A percentile compares a stretch with the other conserved stretches of the same genome.
These are phyloP conservation scores for Neurospora sp. DNA, from an alignment of 495 filamentous ascomycete species.

Conservation along the genomic window DNA sequence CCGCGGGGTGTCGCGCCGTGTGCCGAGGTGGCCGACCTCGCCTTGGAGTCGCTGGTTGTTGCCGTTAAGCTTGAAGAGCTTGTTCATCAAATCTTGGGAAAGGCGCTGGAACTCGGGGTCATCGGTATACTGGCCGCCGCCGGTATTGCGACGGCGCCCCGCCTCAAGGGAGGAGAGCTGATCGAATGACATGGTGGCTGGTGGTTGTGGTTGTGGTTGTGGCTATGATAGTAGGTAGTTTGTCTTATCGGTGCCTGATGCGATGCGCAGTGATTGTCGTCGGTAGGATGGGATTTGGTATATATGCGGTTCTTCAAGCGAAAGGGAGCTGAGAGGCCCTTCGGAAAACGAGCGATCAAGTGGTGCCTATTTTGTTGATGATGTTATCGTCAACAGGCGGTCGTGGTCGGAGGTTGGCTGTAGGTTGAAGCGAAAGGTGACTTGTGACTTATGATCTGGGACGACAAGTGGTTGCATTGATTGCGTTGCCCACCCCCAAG, in stretches of 20 bases:
- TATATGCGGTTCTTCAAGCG: background rate
- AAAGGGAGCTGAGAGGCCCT: background rate
- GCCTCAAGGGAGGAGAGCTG: conserved; percentile 75
- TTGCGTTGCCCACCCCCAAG: background rate
- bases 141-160: conserved; percentile 22
- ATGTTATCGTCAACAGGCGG: background rate
- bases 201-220: background rate
- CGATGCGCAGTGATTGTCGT: background rate
- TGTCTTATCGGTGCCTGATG: background rate
- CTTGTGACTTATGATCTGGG: background rate
- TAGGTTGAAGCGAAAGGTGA: background rate
- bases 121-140: conserved; percentile 62
- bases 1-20: conserved; percentile 79
- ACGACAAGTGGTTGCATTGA: background rate
- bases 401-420: background rate
- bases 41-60: conserved; percentile 73
- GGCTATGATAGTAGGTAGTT: background rate
- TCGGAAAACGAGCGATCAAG: background rate
- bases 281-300: background rate
- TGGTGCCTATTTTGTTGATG: background rate
- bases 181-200: conserved; percentile 72
- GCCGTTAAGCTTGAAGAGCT: conserved; percentile 76
- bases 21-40: conserved; percentile 78
- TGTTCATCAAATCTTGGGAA: conserved; percentile 69
- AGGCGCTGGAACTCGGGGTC: conserved; percentile 85